Conservation (phyloP, 352 stramenopile genomes). For the Elongisporangium prolatum region DNA sequence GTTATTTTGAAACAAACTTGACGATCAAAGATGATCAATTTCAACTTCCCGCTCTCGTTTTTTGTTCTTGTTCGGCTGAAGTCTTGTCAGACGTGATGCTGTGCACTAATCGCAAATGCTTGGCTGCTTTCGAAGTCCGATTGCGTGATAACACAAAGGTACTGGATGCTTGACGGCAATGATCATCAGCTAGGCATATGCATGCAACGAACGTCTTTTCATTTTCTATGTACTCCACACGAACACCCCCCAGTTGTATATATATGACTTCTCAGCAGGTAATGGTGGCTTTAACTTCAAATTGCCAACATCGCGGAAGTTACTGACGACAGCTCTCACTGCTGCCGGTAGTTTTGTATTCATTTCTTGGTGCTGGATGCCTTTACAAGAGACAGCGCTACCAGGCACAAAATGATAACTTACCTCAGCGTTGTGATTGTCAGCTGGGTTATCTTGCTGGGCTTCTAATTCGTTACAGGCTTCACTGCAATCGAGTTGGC, state of each 20-base stretch:
- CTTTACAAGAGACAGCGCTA: too few relatives aligned
- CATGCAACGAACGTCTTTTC: not conserved
- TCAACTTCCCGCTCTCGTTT: conserved; percentile 1
- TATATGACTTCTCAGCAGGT: not conserved
- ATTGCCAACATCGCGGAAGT: too few relatives aligned
- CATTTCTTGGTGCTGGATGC: too few relatives aligned
- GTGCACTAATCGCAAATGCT: conserved; percentile 2
- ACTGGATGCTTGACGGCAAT: not conserved
- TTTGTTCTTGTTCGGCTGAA: not conserved
- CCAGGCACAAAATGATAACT: too few relatives aligned
- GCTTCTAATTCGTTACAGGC: too few relatives aligned
- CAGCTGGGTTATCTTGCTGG: too few relatives aligned
- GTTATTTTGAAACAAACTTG: conserved; percentile 5
- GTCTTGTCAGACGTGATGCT: not conserved
- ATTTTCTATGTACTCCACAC: not conserved
- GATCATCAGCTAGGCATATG: conserved; percentile 2
- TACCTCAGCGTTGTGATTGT: too few relatives aligned
- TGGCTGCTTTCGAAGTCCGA: not conserved
- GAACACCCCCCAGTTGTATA: conserved; percentile 2
- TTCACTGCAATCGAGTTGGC: too few relatives aligned
- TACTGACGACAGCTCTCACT: too few relatives aligned
- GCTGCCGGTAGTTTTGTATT: too few relatives aligned
- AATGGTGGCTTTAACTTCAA: too few relatives aligned
- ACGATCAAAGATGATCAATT: conserved; percentile 5
- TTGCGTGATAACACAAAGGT: not conserved